Conservation (phyloP, 169 alveolate species). For the Plasmodium gaboni region DNA sequence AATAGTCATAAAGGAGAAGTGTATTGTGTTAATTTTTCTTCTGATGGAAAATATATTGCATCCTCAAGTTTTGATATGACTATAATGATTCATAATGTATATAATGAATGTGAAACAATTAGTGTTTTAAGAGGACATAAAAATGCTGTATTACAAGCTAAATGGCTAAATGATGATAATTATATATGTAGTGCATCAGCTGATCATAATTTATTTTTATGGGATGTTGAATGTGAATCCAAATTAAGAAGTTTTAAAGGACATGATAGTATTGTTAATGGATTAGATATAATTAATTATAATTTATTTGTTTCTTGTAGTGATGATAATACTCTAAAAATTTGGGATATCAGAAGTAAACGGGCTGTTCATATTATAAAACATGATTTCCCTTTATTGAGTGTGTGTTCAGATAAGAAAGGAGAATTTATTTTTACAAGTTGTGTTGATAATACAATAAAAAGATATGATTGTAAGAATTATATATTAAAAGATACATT, state of each 20-base stretch:
- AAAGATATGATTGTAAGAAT: slow-evolving; percentile 82
- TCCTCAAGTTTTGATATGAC: slow-evolving; percentile 87
- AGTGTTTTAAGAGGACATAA: slow-evolving; percentile 90
- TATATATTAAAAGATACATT: slow-evolving; percentile 76
- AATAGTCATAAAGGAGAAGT: slow-evolving; percentile 90
- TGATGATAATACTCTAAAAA: slow-evolving; percentile 89
- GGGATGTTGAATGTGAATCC: slow-evolving; percentile 88
- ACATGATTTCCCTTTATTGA: slow-evolving; percentile 85
- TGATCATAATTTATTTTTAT: slow-evolving; percentile 86
- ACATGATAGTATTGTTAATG: slow-evolving; percentile 27
- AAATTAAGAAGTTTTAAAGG: slow-evolving; percentile 82
- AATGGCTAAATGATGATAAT: slow-evolving; percentile 83
- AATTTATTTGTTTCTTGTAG: slow-evolving; percentile 84
- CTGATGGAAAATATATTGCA: slow-evolving; percentile 88
- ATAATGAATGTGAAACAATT: slow-evolving; percentile 88
- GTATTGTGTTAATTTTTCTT: slow-evolving; percentile 86
- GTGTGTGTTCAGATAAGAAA: slow-evolving; percentile 85
- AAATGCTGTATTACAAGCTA: slow-evolving; percentile 90
- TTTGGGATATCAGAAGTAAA: slow-evolving; percentile 88
- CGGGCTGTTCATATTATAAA: slow-evolving; percentile 78
- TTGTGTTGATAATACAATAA: slow-evolving; percentile 85
- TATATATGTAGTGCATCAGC: slow-evolving; percentile 89
- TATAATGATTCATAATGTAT: slow-evolving; percentile 83
- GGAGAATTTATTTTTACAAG: slow-evolving; percentile 85
- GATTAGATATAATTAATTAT: slow-evolving; percentile 75